phyloP scores from a whole-genome alignment of 345 rosid species.

The Camelina neglecta region DNA sequence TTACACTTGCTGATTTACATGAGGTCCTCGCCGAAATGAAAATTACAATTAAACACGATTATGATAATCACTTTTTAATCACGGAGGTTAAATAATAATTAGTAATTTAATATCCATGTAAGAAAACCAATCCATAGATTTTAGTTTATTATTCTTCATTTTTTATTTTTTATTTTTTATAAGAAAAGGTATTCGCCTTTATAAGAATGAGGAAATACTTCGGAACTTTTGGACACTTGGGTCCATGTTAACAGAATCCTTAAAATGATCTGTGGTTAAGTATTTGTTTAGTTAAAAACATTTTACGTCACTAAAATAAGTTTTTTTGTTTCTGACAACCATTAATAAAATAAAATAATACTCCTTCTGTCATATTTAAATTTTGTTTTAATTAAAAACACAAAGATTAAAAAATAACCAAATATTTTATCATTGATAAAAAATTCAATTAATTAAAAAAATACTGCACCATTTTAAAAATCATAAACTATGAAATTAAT shows the following conservation, averaged over 20 bases:
- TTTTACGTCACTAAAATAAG: background rate
- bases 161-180: background rate
- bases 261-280: background rate
- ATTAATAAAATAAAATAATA: background rate
- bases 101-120: background rate
- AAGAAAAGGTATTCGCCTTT: constrained; percentile 38
- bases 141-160: background rate
- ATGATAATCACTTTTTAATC: background rate
- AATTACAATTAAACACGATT: constrained; percentile 23
- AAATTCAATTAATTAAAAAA: background rate
- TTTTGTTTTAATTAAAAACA: no score
- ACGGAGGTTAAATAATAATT: constrained; percentile 22
- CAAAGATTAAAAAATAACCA: no score
- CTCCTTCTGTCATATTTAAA: no score
- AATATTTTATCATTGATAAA: no score
- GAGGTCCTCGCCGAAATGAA: constrained; percentile 1
- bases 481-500: no score
- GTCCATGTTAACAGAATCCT: constrained; percentile 31
- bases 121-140: background rate
- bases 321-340: background rate
- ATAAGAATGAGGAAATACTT: constrained; percentile 8
- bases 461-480: no score
- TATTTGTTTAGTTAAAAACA: constrained; percentile 7
- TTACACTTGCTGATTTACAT: constrained; percentile 29
- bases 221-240: constrained; percentile 24